Conservation (phyloP, 352 stramenopile species). For the Globisporangium nunn region DNA sequence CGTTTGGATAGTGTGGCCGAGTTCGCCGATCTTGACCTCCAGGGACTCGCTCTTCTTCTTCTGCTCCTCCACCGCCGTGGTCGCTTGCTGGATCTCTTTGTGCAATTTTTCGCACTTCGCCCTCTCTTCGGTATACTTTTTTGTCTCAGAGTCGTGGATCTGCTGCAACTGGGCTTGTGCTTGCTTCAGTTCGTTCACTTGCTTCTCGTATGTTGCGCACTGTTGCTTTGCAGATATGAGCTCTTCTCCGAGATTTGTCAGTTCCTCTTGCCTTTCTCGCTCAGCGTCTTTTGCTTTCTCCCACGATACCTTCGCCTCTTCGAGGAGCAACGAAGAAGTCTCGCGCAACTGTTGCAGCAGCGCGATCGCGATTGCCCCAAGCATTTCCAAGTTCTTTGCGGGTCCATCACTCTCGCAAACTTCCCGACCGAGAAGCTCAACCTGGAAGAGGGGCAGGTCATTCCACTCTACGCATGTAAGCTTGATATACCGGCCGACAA, state of each 20-base stretch:
- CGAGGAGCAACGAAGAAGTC: conserved; percentile 44
- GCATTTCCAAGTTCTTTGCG: conserved; percentile 26
- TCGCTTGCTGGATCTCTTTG: conserved; percentile 29
- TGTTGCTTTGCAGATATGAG: conserved; percentile 45
- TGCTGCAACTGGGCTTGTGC: conserved; percentile 7
- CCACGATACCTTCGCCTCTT: conserved; percentile 66
- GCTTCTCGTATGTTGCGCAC: conserved; percentile 38
- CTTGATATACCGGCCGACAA: conserved; percentile 51
- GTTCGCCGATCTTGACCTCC: conserved; percentile 38
- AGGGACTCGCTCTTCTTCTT: conserved; percentile 51
- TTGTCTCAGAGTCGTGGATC: conserved; percentile 9
- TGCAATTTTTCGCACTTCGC: conserved; percentile 32
- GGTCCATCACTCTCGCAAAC: conserved; percentile 44
- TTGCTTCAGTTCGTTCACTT: conserved; percentile 6
- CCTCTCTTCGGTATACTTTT: conserved; percentile 23
- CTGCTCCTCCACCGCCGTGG: conserved; percentile 22
- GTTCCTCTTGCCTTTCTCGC: conserved; percentile 70
- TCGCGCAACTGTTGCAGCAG: conserved; percentile 48
- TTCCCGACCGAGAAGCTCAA: conserved; percentile 61
- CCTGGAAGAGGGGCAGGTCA: conserved; percentile 44
- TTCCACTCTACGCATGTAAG: conserved; percentile 64
- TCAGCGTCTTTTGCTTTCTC: conserved; percentile 68
- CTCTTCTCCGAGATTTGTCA: conserved; percentile 66
- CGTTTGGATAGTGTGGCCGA: conserved; percentile 52
- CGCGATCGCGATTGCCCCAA: conserved; percentile 30